Evolutionary conservation across 164 flowering plant species (phyloP), one percentile per base, ranked within the genome.

Genomic region (Litsea cubeba): DNA sequence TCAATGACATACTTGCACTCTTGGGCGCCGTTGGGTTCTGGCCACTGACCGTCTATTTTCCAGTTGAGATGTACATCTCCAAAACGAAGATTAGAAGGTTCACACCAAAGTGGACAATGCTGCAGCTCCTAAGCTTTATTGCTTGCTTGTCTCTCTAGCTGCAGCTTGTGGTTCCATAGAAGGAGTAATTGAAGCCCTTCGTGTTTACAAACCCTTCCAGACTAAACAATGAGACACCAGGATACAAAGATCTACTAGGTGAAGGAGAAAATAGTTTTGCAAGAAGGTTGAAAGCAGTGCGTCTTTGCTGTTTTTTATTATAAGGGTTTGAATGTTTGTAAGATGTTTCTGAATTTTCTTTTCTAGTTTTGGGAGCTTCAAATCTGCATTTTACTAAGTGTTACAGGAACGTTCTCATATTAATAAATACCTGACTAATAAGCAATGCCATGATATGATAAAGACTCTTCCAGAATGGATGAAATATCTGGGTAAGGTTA

Each of bases 11-110:
- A 75, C 65, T 92, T 66, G 93, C 94, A 0, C 75, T 94, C 35
- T 67, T 94, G 1, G 98, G 98, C 4, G 93, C 97, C 2, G 80
- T 81, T 1, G 84, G 93, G 0, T 94, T 92, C 68, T 94, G 87
- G 84, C 97, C 98, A 0, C 75, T 94, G 63, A 92, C 98, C 0
- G 97, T 92, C 6, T 94, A 92, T 72, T 94, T 94, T 70, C 98
- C 98, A 0, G 76, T 89, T 17, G 98, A 92, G 79, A 94, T 94
- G 96, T 82, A 92, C 89, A 88, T 94, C 49, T 85, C 84, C 8
- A 83, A 76, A 50, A 49, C 84, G 0, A 91, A 88, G 65, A 67
- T 89, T 58, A 80, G 70, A 0, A 83, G 75, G 72, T 88, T 65
- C 65, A 87, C 96, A 0, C 76, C 71, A 67, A 84, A 74, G 3